Evolutionary conservation across 2,329 filamentous ascomycete species (phyloP).

Genomic region (Fusarium scirpi): DNA sequence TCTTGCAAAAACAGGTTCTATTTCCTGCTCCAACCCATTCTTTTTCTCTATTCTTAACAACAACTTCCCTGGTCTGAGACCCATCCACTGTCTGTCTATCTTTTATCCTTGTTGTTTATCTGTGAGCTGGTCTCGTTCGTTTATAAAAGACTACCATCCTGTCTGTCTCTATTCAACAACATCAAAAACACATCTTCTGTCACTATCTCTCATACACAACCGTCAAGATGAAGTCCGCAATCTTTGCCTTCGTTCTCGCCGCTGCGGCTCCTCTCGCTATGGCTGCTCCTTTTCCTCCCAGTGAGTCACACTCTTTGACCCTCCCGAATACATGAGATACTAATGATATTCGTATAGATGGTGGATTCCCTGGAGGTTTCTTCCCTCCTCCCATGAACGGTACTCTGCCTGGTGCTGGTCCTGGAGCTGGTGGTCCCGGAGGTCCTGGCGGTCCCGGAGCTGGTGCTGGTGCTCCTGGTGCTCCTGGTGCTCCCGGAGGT

Average conservation of each 20-base stretch:
- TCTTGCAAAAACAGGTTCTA: conserved; percentile 16
- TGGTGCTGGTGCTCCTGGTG: neutral
- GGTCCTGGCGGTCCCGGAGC: neutral
- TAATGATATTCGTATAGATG: conserved; percentile 23
- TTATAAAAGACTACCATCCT: conserved; percentile 19
- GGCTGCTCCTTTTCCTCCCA: conserved; percentile 29
- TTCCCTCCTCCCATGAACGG: conserved; percentile 16
- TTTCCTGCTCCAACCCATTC: conserved; percentile 8
- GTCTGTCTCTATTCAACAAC: neutral
- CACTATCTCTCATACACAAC: neutral
- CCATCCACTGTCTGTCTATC: conserved; percentile 7
- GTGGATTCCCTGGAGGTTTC: conserved; percentile 11
- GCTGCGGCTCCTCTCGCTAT: conserved; percentile 32
- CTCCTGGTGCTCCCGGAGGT: neutral
- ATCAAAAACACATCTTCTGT: conserved; percentile 15
- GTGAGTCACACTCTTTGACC: conserved; percentile 10
- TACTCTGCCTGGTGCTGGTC: conserved; percentile 14
- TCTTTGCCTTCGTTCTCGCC: conserved; percentile 36
- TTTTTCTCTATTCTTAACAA: conserved; percentile 27
- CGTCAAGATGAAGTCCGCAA: conserved; percentile 45
- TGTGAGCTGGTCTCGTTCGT: conserved; percentile 31
- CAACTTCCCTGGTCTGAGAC: conserved; percentile 34
- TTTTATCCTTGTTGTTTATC: conserved; percentile 27
- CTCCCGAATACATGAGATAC: neutral
- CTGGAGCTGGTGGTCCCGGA: neutral